Base-by-base conservation (phyloP, 371 early-diverging fungal genomes). In the Lichtheimia hyalospora region DNA sequence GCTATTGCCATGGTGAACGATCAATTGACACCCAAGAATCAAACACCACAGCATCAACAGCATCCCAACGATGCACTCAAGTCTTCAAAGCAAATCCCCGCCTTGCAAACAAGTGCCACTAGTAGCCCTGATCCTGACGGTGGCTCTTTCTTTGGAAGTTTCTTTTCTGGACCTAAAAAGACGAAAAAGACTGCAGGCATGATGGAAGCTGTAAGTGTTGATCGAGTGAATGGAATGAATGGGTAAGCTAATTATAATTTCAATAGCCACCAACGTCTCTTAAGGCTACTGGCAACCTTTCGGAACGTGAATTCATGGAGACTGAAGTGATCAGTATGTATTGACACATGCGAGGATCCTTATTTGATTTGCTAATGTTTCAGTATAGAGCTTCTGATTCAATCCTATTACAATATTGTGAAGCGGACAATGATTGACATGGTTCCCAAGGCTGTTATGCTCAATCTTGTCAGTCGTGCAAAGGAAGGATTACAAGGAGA, bases 371-470 rank as follows among this genome's bases (percentile, higher is more conserved):
- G 3, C 16, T 61, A n/a, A 43, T 53, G 49, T 5, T 25, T 75
- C 43, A 51, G 39, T 61, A 13, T 60, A 87, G 87, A 98, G 78
- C 86, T 98, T 46, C 84, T 98, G 63, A 93, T 99, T 52, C 86
- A 89, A 63, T 96, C 96, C 3, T 99, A 99, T 82, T 98, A 90
- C 73, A 92, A 93, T 68, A 96, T 99, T 74, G 96, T 98, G 50
- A 99, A 99, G 84, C 91, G 97, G 54, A 99, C 97, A 3, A 89
- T 96, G 60, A 87, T 96, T 53, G 99, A 99, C 69, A 92, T 98
- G 82, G 95, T 99, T 1, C 99, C 99, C 52, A 99, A 99, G 72
- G 96, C 99, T 7, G 93, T 99, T 63, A 99, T 99, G 97, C 84
- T 94, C 28, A 97, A 98, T 75, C 83, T 99, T 42, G 99, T 99